Base-by-base conservation (phyloP, 371 early-diverging fungal genomes). In the Mucor racemosus region DNA sequence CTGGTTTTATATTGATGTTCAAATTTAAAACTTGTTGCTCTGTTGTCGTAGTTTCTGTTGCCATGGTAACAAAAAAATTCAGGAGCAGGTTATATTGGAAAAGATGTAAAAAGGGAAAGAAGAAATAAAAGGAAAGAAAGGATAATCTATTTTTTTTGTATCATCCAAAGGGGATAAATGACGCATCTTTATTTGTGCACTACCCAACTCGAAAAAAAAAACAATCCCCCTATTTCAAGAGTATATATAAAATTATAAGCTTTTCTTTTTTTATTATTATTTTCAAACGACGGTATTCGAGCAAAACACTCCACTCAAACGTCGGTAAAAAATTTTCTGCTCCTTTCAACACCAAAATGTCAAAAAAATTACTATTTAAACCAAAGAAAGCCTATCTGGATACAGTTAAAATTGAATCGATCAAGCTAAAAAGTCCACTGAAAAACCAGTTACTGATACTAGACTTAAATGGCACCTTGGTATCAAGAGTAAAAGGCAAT, bases 401-500 rank as follows among this genome's bases (percentile, higher is more conserved):
- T 15, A 13, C 56, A 11, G 59, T 65, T 5, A n/a, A 11, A 4
- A 58, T 57, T 19, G 35, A 56, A 26, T 60, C 61, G 10, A 39
- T 56, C 31, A 58, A 54, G 19, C 59, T 60, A 5, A 40, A 60
- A 17, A 39, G 58, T 34, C 58, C 65, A 0, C 8, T 36, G 14
- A 69, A 31, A 15, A 41, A 72, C 17, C 76, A 84, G 62, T 66
- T 92, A 8, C 65, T 93, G 17, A 85, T 93, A 19, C 74, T 92
- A 5, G 93, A 93, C 67, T 78, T 93, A 31, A 93, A 93, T 66
- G 93, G 93, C 3, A 89, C 92, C 0, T 69, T 93, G 41, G 82
- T 91, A 14, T 81, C 77, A 13, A 74, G 89, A 15, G 48, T 64
- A 4, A 69, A 64, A 7, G 19, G 39, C 26, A 66, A 69, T 33